Conservation (phyloP, 139 green algal genomes). For the Picochlorum sp. region DNA sequence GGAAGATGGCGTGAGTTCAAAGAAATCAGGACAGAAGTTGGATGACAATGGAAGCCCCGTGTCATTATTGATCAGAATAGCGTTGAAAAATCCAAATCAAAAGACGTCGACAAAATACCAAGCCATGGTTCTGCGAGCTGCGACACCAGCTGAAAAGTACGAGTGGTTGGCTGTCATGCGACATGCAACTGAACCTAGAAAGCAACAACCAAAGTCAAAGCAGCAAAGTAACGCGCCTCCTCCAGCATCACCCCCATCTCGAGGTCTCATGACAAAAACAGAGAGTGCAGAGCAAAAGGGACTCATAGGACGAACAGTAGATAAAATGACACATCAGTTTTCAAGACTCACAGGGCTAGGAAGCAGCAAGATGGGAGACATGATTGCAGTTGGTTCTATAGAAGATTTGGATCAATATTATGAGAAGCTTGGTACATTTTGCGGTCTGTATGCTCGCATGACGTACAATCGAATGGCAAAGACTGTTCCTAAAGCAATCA, state of each 20-base stretch:
- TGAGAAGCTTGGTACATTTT: conserved; percentile 56
- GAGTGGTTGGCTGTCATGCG: conserved; percentile 64
- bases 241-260: neutral
- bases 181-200: conserved; percentile 20
- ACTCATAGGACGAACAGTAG: conserved; percentile 23
- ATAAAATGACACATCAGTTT: conserved; percentile 25
- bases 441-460: conserved; percentile 61
- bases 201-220: neutral
- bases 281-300: conserved; percentile 13
- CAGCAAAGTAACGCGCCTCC: conserved; percentile 2
- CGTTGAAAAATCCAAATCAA: conserved; percentile 47
- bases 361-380: conserved; percentile 1
- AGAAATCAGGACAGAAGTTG: conserved; percentile 21
- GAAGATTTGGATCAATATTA: conserved; percentile 46
- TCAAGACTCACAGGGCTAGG: conserved; percentile 7
- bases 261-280: neutral
- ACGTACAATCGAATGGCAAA: conserved; percentile 67
- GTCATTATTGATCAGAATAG: conserved; percentile 58
- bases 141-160: conserved; percentile 60
- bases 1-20: conserved; percentile 28
- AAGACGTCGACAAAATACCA: conserved; percentile 52
- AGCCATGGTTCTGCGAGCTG: conserved; percentile 59
- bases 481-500: conserved; percentile 57
- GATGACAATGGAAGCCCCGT: conserved; percentile 17
- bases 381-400: conserved; percentile 17